Base-by-base conservation (phyloP, 2,329 filamentous ascomycete species). In the Aureobasidium subglaciale region DNA sequence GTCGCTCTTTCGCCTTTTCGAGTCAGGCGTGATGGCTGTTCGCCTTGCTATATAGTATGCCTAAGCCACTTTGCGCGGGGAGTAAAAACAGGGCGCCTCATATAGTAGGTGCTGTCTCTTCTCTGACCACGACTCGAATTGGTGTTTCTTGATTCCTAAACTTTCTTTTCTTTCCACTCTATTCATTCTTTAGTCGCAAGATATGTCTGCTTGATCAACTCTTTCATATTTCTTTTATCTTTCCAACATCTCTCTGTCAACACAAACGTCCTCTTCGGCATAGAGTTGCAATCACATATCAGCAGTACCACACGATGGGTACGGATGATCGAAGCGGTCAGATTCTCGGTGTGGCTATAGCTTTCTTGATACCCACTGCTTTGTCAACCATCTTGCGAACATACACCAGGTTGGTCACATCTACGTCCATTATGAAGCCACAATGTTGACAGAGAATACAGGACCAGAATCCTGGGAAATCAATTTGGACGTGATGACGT, bases 341-440 rank as follows among this genome's bases (percentile, higher is more conserved):
- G 20, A 46, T 59, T 25, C 41, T 59, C 22, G 58, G 56, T 15
- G 46, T 70, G 7, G 68, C 67, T 30, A 61, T 68, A 30, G 58
- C 68, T n/a, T 73, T 74, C 62, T 66, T 73, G 53, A 52, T 68
- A 7, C 59, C 73, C 15, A 66, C 70, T 57, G 73, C 69, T 65
- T 55, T 70, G 5, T 65, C 70, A 8, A 66, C 73, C 22, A 50
- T 60, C 27, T 58, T 74, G 18, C 65, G 72, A 5, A 59, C 73
- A 24, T 70, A 71, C 45, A 69, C 71, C 0, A 48, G 59, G 53
- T 58, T 29, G 42, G 55, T 52, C 4, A 20, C 15, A 13, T 1
- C 16, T 27, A 27, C 38, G 1, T 24, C 13, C 13, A 9, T 37
- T n/a, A 11, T 25, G 7, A 35, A n/a, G 6, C 15, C 11, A 20